Percentiles rank a stretch among this genome's conserved stretches.
phyloP scores from a whole-genome alignment of 345 rosid species.

The Linum lewisii region DNA sequence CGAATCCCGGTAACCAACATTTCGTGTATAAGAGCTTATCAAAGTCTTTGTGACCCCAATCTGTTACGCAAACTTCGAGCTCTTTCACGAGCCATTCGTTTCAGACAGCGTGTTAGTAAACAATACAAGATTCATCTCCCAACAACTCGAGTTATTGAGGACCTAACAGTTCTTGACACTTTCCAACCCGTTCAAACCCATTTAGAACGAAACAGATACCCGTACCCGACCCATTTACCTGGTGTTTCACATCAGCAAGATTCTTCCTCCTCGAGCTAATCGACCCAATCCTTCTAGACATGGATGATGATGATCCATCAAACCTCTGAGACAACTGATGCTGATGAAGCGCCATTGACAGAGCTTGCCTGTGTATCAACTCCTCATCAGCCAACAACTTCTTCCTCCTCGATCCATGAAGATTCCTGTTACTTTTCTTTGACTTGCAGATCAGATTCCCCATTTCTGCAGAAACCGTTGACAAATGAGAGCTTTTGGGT shows the following conservation, averaged over 20 bases:
- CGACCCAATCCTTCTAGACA: slow-evolving; percentile 80
- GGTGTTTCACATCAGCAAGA: slow-evolving; percentile 37
- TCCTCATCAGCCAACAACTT: slow-evolving; percentile 81
- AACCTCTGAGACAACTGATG: slow-evolving; percentile 84
- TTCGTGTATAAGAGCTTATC: too few species aligned
- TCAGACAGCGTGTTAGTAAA: too few species aligned
- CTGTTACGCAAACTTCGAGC: too few species aligned
- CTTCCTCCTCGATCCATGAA: slow-evolving; percentile 62
- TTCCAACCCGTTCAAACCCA: too few species aligned
- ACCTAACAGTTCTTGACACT: too few species aligned
- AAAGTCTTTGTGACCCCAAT: too few species aligned
- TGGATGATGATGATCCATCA: slow-evolving; percentile 98
- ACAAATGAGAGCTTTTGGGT: too few species aligned
- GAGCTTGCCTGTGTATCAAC: slow-evolving; percentile 77
- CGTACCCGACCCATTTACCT: too few species aligned
- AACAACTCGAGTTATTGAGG: too few species aligned
- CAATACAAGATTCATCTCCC: too few species aligned
- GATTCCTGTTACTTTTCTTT: slow-evolving; percentile 54
- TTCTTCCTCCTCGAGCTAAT: slow-evolving; percentile 63
- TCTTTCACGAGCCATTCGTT: too few species aligned
- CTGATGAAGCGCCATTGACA: slow-evolving; percentile 91
- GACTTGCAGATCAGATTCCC: slow-evolving; percentile 72
- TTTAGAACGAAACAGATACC: slow-evolving; percentile 20
- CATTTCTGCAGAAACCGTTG: slow-evolving; percentile 42
- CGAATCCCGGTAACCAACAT: too few species aligned